phyloP scores from a whole-genome alignment of 768 basidiomycete species.

The Tylopilus sp. region DNA sequence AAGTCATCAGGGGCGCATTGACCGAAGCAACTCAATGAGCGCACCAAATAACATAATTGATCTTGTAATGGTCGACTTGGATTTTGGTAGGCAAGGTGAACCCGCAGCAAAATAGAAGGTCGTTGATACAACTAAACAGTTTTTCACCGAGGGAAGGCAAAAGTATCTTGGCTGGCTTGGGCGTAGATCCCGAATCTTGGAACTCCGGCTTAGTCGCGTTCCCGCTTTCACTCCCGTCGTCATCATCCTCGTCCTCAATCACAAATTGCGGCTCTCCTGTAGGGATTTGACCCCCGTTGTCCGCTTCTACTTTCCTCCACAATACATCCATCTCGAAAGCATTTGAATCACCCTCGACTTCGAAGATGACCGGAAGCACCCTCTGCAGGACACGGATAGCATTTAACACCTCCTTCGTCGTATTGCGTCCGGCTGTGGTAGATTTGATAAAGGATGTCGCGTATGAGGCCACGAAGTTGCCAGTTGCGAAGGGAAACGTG shows the following conservation, averaged over 20 bases:
- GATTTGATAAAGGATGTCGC: slow-evolving; percentile 70
- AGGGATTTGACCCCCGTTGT: slow-evolving; percentile 30
- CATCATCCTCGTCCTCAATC: slow-evolving; percentile 78
- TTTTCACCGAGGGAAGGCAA: slow-evolving; percentile 79
- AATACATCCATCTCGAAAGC: slow-evolving; percentile 76
- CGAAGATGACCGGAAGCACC: slow-evolving; percentile 87
- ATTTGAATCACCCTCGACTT: slow-evolving; percentile 67
- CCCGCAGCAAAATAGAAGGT: slow-evolving; percentile 90
- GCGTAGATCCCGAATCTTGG: slow-evolving; percentile 15
- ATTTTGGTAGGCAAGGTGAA: slow-evolving; percentile 83
- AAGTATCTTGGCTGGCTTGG: slow-evolving; percentile 42
- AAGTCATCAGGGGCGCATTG: slow-evolving; percentile 5
- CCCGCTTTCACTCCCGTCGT: slow-evolving; percentile 37
- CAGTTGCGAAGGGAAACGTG: slow-evolving; percentile 65
- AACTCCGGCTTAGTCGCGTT: slow-evolving; percentile 27
- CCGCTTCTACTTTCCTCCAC: slow-evolving; percentile 68
- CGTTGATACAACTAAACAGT: slow-evolving; percentile 75
- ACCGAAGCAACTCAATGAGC: slow-evolving; percentile 24
- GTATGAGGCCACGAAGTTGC: slow-evolving; percentile 58
- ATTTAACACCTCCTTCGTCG: slow-evolving; percentile 87
- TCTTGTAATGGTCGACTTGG: slow-evolving; percentile 76
- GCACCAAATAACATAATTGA: slow-evolving; percentile 87
- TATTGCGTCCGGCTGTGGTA: slow-evolving; percentile 51
- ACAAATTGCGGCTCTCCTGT: slow-evolving; percentile 65
- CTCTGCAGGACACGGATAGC: slow-evolving; percentile 89